Base-by-base conservation (phyloP, 768 basidiomycete species). In the Panaeolus papilionaceus region DNA sequence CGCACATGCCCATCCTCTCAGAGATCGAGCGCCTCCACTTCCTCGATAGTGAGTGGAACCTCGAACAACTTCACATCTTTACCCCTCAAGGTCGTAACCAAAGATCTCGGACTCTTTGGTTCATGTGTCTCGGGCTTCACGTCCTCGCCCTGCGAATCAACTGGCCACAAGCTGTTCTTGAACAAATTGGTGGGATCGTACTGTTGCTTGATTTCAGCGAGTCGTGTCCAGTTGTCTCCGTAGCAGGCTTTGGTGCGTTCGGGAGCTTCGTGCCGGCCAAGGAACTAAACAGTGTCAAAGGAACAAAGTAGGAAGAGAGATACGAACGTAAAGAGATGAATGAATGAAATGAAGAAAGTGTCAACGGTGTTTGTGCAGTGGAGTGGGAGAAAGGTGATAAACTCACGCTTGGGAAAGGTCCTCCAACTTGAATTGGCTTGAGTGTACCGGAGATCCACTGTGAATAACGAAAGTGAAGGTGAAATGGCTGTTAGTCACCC, bases 401-500 rank as follows among this genome's bases (percentile, higher is more conserved):
- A 85, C 91, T 79, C 76, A 95, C 95, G 71, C 92, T 92, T 6
- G 95, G 95, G 74, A 90, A 86, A 1, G 94, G 91, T 23, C 94
- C 94, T 37, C 95, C 95, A 51, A 89, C 79, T 44, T 90, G 86
- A 33, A 92, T 87, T 1, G 89, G 86, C 69, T 87, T 83, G 66
- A 96, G 83, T 3, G 92, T 92, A 4, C 84, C 87, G 18, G 86
- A 78, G 66, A 97, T 92, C 95, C 95, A 97, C 88, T 94, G 64
- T 28, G 66, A 58, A 66, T 45, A 70, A 10, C 20, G 23, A 20
- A 49, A 23, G 33, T 1, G 28, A 37, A 33, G 54, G 28, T 58
- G 54, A 14, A 33, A 23, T 58, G 33, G 33, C 7, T 4, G 54
- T 58, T 28, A 58, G 54, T 58, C 4, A 51, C 49, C 23, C 10